Evolutionary conservation across 208 protist genomes (phyloP).

Genomic region (Crithidia bombi): DNA sequence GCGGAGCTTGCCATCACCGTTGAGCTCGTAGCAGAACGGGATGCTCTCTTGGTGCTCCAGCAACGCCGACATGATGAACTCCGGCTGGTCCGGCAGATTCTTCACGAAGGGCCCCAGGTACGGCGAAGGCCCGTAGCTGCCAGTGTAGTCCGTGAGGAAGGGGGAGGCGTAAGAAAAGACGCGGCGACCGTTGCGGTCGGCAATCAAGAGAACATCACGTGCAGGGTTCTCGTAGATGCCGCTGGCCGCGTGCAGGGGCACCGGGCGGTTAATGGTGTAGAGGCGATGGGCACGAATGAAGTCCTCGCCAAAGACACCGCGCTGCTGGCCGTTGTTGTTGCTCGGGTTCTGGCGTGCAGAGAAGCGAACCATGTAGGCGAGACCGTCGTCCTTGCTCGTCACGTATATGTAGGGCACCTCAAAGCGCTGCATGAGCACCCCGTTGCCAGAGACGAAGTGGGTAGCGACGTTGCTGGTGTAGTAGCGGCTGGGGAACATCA

Average conservation of each 20-base stretch:
- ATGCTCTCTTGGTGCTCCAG: conserved; percentile 84
- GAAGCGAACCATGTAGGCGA: conserved; percentile 82
- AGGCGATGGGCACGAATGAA: conserved; percentile 39
- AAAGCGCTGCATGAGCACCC: conserved; percentile 35
- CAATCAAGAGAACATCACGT: conserved; percentile 75
- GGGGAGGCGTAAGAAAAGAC: conserved; percentile 76
- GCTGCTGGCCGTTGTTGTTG: conserved; percentile 34
- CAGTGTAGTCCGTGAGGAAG: conserved; percentile 48
- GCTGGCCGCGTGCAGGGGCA: conserved; percentile 64
- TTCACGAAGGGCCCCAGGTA: conserved; percentile 76
- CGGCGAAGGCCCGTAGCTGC: conserved; percentile 42
- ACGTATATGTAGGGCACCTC: conserved; percentile 83
- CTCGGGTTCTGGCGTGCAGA: conserved; percentile 24
- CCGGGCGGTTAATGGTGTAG: conserved; percentile 52
- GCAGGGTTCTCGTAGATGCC: conserved; percentile 85
- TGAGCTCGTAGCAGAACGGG: conserved; percentile 89
- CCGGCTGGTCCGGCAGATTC: conserved; percentile 83
- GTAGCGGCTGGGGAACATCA: conserved; percentile 71
- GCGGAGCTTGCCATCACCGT: conserved; percentile 63
- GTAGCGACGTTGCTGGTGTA: conserved; percentile 19
- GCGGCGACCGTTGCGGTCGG: conserved; percentile 77
- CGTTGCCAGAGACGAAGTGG: conserved; percentile 12
- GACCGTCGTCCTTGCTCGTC: conserved; percentile 89
- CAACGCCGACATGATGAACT: conserved; percentile 77
- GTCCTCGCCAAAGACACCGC: conserved; percentile 32